Conservation (phyloP, 768 basidiomycete species). For the Suillus fuscotomentosus region DNA sequence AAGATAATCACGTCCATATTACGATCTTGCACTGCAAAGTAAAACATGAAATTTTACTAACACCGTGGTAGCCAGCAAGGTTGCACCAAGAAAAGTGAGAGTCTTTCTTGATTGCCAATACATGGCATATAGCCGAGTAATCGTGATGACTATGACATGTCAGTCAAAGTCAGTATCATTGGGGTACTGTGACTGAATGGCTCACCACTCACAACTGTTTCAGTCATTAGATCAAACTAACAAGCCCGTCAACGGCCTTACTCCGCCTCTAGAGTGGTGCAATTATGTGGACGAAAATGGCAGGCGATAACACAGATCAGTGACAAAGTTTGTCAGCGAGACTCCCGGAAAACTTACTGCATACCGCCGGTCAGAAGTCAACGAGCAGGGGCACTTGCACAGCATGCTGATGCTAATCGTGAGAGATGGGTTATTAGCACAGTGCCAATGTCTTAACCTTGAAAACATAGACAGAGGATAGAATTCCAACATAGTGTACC, state of each 20-base stretch:
- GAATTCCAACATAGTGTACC: neutral
- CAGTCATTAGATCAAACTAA: neutral
- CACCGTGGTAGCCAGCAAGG: neutral
- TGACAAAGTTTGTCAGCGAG: neutral
- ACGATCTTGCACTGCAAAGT: slow-evolving; percentile 1
- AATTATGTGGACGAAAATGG: neutral
- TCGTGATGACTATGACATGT: neutral
- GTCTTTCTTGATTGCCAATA: neutral
- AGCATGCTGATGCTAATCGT: neutral
- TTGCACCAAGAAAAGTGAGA: neutral
- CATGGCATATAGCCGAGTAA: neutral
- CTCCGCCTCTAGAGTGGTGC: neutral
- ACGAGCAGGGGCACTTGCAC: neutral
- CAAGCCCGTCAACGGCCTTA: neutral
- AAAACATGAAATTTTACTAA: neutral
- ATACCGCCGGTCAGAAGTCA: neutral
- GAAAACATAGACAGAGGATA: neutral
- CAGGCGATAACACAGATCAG: neutral
- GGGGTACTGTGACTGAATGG: neutral
- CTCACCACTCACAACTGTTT: neutral
- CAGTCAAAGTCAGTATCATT: neutral
- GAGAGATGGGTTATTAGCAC: neutral
- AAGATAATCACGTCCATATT: neutral
- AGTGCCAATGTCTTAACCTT: neutral
- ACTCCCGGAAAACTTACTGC: neutral